These are phyloP conservation scores for Diaporthe sp. DNA, from an alignment of 2,329 filamentous ascomycete genomes.

Conservation along the genomic window DNA sequence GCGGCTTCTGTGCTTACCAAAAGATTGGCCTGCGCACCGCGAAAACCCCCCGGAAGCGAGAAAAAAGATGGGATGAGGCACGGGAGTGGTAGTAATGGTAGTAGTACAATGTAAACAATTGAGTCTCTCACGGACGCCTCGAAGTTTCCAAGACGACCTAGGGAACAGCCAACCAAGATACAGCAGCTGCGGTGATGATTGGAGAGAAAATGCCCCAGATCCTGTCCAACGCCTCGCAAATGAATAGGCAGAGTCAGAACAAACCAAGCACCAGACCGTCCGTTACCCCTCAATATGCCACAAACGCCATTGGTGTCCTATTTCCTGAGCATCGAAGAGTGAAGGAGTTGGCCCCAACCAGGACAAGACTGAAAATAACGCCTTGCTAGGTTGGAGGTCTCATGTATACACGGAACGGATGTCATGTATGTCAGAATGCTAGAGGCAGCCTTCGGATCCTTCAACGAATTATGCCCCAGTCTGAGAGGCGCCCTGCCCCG, in stretches of 20 bases:
- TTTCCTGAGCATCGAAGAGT: not conserved
- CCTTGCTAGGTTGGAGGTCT: constrained; percentile 9
- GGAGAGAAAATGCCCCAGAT: not conserved
- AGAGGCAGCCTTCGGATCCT: constrained; percentile 5
- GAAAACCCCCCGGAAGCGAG: not conserved
- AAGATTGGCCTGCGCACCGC: not conserved
- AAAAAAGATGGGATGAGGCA: not conserved
- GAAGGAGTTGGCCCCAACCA: not conserved
- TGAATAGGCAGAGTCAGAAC: constrained; percentile 19
- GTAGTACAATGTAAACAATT: constrained; percentile 27
- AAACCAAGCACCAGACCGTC: not conserved
- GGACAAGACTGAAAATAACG: not conserved
- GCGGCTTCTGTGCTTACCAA: constrained; percentile 19
- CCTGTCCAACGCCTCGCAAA: constrained; percentile 29
- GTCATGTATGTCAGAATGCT: not conserved
- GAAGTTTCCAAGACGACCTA: not conserved
- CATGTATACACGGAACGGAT: constrained; percentile 13
- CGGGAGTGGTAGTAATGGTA: not conserved
- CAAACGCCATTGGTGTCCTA: constrained; percentile 9
- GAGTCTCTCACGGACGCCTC: not conserved
- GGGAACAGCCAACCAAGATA: not conserved
- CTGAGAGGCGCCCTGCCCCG: constrained; percentile 69
- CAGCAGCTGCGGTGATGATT: constrained; percentile 16
- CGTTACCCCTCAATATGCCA: not conserved
- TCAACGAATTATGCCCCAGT: constrained; percentile 87